Evolutionary conservation across 2,329 filamentous ascomycete species (phyloP).

Genomic region (Penicillium sp.): DNA sequence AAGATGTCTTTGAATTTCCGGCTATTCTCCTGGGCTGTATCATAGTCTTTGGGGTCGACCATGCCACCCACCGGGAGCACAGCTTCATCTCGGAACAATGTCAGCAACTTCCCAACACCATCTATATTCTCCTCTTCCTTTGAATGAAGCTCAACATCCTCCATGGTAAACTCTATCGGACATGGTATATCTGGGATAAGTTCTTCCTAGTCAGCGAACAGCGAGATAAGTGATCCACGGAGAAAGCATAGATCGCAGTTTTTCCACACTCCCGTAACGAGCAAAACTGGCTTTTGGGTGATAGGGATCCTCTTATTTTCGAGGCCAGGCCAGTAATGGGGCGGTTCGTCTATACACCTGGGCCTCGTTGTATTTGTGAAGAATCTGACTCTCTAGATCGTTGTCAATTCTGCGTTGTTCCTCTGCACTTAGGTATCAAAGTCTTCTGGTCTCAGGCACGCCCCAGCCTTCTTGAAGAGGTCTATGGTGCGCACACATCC

Average conservation of each 20-base stretch:
- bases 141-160: slow-evolving; percentile 25
- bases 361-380: slow-evolving; percentile 38
- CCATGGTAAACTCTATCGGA: slow-evolving; percentile 22
- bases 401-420: slow-evolving; percentile 28
- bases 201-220: slow-evolving; percentile 25
- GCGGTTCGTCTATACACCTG: slow-evolving; percentile 29
- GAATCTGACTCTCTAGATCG: slow-evolving; percentile 32
- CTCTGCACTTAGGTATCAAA: slow-evolving; percentile 26
- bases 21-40: slow-evolving; percentile 12
- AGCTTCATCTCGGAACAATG: slow-evolving; percentile 27
- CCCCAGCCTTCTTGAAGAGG: slow-evolving; percentile 32
- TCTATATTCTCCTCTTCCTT: slow-evolving; percentile 34
- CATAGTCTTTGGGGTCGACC: slow-evolving; percentile 32
- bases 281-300: slow-evolving; percentile 31
- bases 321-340: slow-evolving; percentile 30
- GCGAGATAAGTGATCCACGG: slow-evolving; percentile 27
- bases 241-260: slow-evolving; percentile 35
- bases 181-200: slow-evolving; percentile 17
- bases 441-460: slow-evolving; percentile 29
- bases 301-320: slow-evolving; percentile 17
- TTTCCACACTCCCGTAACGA: slow-evolving; percentile 33
- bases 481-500: slow-evolving; percentile 29
- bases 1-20: slow-evolving; percentile 26
- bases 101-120: slow-evolving; percentile 30
- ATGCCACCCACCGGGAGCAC: slow-evolving; percentile 34